phyloP scores from a whole-genome alignment of 768 basidiomycete genomes.

The Boletus patriciae region DNA sequence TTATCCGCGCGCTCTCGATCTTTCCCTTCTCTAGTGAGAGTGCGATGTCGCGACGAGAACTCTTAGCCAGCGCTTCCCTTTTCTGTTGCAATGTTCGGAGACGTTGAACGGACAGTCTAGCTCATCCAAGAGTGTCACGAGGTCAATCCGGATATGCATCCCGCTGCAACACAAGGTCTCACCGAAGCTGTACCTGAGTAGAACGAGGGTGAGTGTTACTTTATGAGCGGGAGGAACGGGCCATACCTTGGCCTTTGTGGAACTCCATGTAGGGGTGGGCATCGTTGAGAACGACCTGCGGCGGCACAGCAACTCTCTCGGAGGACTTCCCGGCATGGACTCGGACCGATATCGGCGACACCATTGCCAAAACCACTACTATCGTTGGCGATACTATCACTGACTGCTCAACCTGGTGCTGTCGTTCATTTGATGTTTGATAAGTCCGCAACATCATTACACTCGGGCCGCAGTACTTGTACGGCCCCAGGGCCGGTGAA shows the following conservation, averaged over 20 bases:
- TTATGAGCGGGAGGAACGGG: background rate
- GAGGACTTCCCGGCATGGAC: constrained; percentile 9
- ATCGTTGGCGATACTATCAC: background rate
- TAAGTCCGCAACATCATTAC: background rate
- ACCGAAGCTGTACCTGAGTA: constrained; percentile 50
- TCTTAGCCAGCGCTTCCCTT: constrained; percentile 81
- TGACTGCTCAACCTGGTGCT: background rate
- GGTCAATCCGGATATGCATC: background rate
- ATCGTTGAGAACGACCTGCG: constrained; percentile 12
- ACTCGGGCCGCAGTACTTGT: background rate
- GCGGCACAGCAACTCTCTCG: constrained; percentile 1
- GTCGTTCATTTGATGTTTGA: background rate
- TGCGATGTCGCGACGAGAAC: constrained; percentile 76
- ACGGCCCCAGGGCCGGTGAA: background rate
- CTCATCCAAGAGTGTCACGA: constrained; percentile 6
- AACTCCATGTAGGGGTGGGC: constrained; percentile 49
- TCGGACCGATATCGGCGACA: constrained; percentile 11
- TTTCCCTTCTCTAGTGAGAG: constrained; percentile 75
- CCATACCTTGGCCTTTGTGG: constrained; percentile 59
- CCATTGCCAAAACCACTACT: background rate
- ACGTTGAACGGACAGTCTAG: constrained; percentile 80
- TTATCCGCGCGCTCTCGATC: constrained; percentile 80
- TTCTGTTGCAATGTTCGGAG: constrained; percentile 88
- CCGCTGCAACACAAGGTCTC: constrained; percentile 12
- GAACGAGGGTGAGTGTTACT: constrained; percentile 4